Percentiles rank a stretch among this genome's conserved stretches.
Evolutionary conservation across 805 yeast genomes (phyloP).

Genomic region (Sugiyamaella qingdaonensis): DNA sequence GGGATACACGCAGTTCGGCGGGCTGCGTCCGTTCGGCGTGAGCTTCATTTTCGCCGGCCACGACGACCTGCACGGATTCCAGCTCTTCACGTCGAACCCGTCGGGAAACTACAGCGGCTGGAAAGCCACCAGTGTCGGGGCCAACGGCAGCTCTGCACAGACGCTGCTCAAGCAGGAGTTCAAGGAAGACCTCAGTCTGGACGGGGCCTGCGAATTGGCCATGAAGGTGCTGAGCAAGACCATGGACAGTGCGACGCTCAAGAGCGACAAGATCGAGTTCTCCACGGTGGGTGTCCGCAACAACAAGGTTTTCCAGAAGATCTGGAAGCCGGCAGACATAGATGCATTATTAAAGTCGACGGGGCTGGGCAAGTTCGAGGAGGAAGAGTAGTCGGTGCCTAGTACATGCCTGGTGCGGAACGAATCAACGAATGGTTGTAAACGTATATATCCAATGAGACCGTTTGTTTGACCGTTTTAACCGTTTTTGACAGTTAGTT

Average conservation of each 20-base stretch:
- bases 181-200: slow-evolving; percentile 64
- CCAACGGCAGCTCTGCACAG: slow-evolving; percentile 94
- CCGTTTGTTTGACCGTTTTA: too few species aligned
- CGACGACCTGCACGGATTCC: slow-evolving; percentile 86
- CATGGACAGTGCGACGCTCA: slow-evolving; percentile 80
- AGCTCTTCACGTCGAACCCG: slow-evolving; percentile 91
- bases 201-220: slow-evolving; percentile 81
- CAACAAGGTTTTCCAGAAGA: slow-evolving; percentile 58
- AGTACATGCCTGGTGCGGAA: too few species aligned
- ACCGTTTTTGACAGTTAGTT: too few species aligned
- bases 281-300: slow-evolving; percentile 63
- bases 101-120: slow-evolving; percentile 97
- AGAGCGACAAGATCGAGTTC: slow-evolving; percentile 87
- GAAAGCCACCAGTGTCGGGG: slow-evolving; percentile 97
- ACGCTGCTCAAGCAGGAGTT: slow-evolving; percentile 93
- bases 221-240: slow-evolving; percentile 90
- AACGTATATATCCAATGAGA: too few species aligned
- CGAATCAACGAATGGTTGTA: too few species aligned
- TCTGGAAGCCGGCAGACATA: slow-evolving; percentile 78
- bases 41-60: slow-evolving; percentile 94
- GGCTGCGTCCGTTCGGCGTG: slow-evolving; percentile 97
- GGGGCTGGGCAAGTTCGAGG: slow-evolving; percentile 62
- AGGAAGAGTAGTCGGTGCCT: slow-evolving; percentile 37
- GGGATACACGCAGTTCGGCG: slow-evolving; percentile 98
- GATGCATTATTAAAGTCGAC: slow-evolving; percentile 65